phyloP scores from a whole-genome alignment of 1,139 yeast species.

The Pichia sp. region DNA sequence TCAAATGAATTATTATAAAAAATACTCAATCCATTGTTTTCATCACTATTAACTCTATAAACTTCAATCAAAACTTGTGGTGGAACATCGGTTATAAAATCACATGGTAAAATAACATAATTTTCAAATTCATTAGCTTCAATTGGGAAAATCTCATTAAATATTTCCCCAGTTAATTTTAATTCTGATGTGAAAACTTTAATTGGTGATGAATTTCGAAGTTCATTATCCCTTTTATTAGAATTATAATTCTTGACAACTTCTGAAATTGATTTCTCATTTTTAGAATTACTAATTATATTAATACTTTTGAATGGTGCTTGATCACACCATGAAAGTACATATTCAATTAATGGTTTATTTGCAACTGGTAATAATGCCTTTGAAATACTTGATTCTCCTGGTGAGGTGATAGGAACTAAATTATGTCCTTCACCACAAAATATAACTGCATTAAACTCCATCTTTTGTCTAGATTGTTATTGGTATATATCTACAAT shows the following conservation, averaged over 20 bases:
- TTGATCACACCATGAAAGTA: slow-evolving; percentile 85
- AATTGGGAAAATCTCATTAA: slow-evolving; percentile 34
- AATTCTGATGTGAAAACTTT: slow-evolving; percentile 42
- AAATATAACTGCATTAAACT: slow-evolving; percentile 81
- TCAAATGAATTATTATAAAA: slow-evolving; percentile 69
- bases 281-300: slow-evolving; percentile 40
- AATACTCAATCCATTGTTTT: slow-evolving; percentile 65
- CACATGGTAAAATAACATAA: slow-evolving; percentile 85
- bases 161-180: slow-evolving; percentile 57
- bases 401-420: slow-evolving; percentile 60
- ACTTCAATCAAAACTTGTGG: slow-evolving; percentile 85
- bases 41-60: slow-evolving; percentile 60
- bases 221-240: slow-evolving; percentile 27
- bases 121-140: slow-evolving; percentile 32
- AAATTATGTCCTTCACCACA: slow-evolving; percentile 80
- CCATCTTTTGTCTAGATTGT: slow-evolving; percentile 43
- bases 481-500: neutral
- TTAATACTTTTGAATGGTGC: slow-evolving; percentile 69
- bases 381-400: slow-evolving; percentile 63
- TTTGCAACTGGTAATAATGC: slow-evolving; percentile 88
- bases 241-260: slow-evolving; percentile 29
- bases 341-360: slow-evolving; percentile 82
- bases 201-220: slow-evolving; percentile 35
- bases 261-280: slow-evolving; percentile 24
- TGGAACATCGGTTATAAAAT: slow-evolving; percentile 84